A percentile compares a stretch with the other conserved stretches of the same genome.
Conservation (phyloP, 2,329 filamentous ascomycete genomes). For the Grosmannia clavigera region DNA sequence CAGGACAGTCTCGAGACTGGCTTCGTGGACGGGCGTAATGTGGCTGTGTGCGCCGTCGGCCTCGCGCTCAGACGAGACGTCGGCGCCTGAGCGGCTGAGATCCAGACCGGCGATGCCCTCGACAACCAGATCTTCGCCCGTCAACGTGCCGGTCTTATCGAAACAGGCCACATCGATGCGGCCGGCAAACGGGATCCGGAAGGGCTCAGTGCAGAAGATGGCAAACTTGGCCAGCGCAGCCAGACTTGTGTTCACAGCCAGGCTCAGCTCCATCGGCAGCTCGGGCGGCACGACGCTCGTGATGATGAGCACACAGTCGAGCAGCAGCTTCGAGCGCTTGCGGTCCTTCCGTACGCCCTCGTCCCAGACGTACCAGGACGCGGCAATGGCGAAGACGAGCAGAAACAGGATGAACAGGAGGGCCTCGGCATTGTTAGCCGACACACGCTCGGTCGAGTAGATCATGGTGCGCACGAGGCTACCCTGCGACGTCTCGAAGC, state of each 20-base stretch:
- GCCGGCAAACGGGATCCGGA: constrained; percentile 92
- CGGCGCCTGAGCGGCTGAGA: constrained; percentile 39
- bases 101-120: constrained; percentile 89
- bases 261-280: constrained; percentile 91
- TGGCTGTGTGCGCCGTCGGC: constrained; percentile 72
- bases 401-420: constrained; percentile 97
- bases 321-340: constrained; percentile 91
- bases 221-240: constrained; percentile 89
- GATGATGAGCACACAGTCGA: constrained; percentile 96
- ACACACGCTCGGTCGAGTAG: constrained; percentile 95
- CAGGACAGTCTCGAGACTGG: constrained; percentile 72
- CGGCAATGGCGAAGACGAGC: constrained; percentile 87
- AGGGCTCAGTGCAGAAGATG: constrained; percentile 98
- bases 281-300: constrained; percentile 98
- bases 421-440: constrained; percentile 94
- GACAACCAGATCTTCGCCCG: constrained; percentile 91
- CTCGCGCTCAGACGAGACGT: constrained; percentile 50
- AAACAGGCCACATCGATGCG: constrained; percentile 96
- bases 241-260: constrained; percentile 95
- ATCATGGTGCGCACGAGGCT: constrained; percentile 99
- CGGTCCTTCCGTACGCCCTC: constrained; percentile 90
- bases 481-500: constrained; percentile 96
- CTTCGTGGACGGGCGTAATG: constrained; percentile 57
- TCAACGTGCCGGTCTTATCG: constrained; percentile 95
- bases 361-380: constrained; percentile 98